phyloP scores from a whole-genome alignment of 306 rosid species.

The Cicer judaicum region DNA sequence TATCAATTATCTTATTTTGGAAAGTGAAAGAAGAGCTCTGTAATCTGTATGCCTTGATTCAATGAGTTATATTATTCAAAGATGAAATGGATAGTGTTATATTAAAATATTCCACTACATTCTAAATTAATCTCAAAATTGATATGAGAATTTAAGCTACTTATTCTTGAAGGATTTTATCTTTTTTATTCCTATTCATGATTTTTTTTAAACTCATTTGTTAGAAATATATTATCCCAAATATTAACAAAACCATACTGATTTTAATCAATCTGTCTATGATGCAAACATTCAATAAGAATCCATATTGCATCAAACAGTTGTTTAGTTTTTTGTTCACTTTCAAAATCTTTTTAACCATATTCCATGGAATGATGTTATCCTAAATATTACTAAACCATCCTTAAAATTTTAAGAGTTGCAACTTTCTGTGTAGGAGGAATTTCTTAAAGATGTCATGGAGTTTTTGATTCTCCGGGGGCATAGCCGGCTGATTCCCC shows the following conservation, averaged over 20 bases:
- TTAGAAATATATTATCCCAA: neutral
- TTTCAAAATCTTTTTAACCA: neutral
- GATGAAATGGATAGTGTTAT: neutral
- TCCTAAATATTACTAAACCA: slow-evolving; percentile 15
- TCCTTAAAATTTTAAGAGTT: slow-evolving; percentile 10
- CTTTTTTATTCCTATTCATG: neutral
- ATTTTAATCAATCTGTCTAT: slow-evolving; percentile 24
- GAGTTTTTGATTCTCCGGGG: slow-evolving; percentile 94
- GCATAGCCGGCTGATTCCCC: slow-evolving; percentile 88
- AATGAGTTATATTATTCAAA: slow-evolving; percentile 5
- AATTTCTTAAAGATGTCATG: slow-evolving; percentile 96
- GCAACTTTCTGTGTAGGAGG: slow-evolving; percentile 63
- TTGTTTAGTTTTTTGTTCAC: neutral
- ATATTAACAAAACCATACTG: neutral
- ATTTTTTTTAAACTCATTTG: slow-evolving; percentile 22
- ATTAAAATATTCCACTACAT: slow-evolving; percentile 3
- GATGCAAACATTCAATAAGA: slow-evolving; percentile 26
- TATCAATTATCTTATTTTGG: slow-evolving; percentile 28
- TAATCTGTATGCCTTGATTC: neutral
- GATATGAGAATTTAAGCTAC: slow-evolving; percentile 2
- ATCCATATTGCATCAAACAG: neutral
- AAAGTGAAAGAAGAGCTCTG: neutral
- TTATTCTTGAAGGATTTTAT: neutral
- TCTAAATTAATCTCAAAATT: neutral
- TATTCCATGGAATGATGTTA: slow-evolving; percentile 11